phyloP scores from a whole-genome alignment of 192 early-diverging fungal species.

The Rhizophlyctis rosea region DNA sequence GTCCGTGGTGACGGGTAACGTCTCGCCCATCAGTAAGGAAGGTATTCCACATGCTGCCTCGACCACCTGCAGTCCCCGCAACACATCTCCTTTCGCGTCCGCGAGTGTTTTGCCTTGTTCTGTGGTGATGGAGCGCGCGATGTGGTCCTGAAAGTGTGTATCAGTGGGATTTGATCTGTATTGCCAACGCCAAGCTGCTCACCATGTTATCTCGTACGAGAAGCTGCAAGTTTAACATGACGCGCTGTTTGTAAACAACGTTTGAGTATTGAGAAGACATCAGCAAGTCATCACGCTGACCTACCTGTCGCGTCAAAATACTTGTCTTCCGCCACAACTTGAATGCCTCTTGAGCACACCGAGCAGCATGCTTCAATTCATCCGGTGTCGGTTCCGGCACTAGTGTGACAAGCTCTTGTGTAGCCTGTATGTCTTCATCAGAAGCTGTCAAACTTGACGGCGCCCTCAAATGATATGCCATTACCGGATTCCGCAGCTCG shows the following conservation, averaged over 20 bases:
- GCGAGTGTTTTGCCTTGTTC: slow-evolving; percentile 94
- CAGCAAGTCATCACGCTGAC: too few relatives aligned
- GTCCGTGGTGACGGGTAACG: slow-evolving; percentile 78
- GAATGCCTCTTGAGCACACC: slow-evolving; percentile 73
- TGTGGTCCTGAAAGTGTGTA: slow-evolving; percentile 45
- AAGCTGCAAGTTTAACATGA: slow-evolving; percentile 89
- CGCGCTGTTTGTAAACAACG: too few relatives aligned
- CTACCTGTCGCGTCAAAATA: slow-evolving; percentile 79
- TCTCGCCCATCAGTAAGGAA: slow-evolving; percentile 76
- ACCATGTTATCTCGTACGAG: slow-evolving; percentile 75
- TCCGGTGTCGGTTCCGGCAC: slow-evolving; percentile 85
- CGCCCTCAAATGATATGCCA: neutral
- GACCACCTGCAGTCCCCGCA: slow-evolving; percentile 88
- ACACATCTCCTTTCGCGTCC: slow-evolving; percentile 89
- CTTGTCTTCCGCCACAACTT: slow-evolving; percentile 81
- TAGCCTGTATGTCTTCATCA: slow-evolving; percentile 74
- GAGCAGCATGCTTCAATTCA: slow-evolving; percentile 77
- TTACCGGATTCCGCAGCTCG: slow-evolving; percentile 83
- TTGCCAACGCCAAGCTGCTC: neutral
- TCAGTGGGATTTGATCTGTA: neutral
- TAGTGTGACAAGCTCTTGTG: slow-evolving; percentile 78
- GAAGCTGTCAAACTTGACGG: neutral
- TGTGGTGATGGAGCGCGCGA: slow-evolving; percentile 76
- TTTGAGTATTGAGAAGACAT: too few relatives aligned
- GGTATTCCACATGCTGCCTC: slow-evolving; percentile 80